Evolutionary conservation across 495 filamentous ascomycete species (phyloP), one percentile per base, ranked within the genome.

Genomic region (Lepraria neglecta): DNA sequence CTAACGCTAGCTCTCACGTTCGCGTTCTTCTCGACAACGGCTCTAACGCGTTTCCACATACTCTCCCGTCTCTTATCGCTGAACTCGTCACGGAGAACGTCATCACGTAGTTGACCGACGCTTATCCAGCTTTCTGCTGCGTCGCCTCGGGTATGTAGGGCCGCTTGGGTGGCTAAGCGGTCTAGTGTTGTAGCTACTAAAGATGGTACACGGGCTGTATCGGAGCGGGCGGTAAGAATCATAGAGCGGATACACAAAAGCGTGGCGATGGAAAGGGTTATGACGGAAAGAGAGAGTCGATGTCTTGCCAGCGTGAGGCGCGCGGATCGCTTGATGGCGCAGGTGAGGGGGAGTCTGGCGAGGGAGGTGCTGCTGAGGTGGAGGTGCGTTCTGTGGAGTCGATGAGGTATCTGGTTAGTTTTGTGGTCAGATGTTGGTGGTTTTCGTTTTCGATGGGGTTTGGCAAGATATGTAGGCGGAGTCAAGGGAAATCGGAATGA

Each of bases 231-330:
- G 54, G 80, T 73, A 15, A 72, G 68, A 69, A 85, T 77, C 56
- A 76, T 75, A 61, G 79, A 72, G 27, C 85, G 84, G 28, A 74
- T 78, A 69, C 89, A 90, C 48, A 78, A 62, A 12, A 80, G 60
- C 15, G 73, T 69, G 24, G 77, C 62, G 30, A 83, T 40, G n/a
- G 78, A 59, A 4, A 86, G 51, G 45, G 82, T 74, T 74, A 94
- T 67, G 80, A 83, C 68, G 79, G 82, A 80, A 96, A 97, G 82
- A 81, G 87, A 78, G 84, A 95, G 78, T 90, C 94, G 84, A 96
- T 97, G 82, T 87, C 87, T 82, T 82, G 89, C 85, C 89, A 96
- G 74, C 80, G 92, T 84, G 84, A 88, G 87, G 79, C 89, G 83
- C 82, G 95, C 76, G 77, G 90, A 91, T 78, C 92, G 85, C 78